These are phyloP conservation scores for Plasmodium gaboni DNA, from an alignment of 169 alveolate genomes.

Conservation along the genomic window DNA sequence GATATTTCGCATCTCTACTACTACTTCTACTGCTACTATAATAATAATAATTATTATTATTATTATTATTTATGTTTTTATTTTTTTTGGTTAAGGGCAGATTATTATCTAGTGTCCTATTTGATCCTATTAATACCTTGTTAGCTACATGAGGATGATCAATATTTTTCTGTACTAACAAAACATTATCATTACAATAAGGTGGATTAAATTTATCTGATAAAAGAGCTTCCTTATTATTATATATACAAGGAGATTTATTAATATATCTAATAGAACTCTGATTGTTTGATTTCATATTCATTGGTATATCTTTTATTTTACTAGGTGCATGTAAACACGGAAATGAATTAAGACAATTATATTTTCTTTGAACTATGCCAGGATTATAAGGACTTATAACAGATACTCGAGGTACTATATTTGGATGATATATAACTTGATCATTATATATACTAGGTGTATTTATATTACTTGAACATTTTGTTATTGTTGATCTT, in stretches of 20 bases:
- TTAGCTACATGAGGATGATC: too few relatives aligned
- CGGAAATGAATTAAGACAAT: constrained; percentile 41
- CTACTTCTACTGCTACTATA: constrained; percentile 2
- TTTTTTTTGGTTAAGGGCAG: too few relatives aligned
- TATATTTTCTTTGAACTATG: constrained; percentile 7
- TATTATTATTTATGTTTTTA: background rate
- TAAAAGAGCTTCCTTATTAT: background rate
- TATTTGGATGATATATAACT: constrained; percentile 11
- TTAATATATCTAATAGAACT: background rate
- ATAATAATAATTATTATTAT: too few relatives aligned
- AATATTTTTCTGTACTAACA: too few relatives aligned
- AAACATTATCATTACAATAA: too few relatives aligned
- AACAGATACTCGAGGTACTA: background rate
- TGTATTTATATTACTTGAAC: too few relatives aligned
- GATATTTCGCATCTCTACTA: background rate
- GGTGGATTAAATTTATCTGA: background rate
- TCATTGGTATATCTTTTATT: background rate
- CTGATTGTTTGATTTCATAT: constrained; percentile 8
- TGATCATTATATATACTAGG: constrained; percentile 13
- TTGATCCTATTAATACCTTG: too few relatives aligned
- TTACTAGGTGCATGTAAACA: constrained; percentile 17
- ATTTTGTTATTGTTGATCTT: too few relatives aligned
- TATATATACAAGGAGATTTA: background rate
- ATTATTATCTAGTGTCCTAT: too few relatives aligned
- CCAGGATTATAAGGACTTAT: background rate